phyloP scores from a whole-genome alignment of 768 basidiomycete species.

The Chiua virens region DNA sequence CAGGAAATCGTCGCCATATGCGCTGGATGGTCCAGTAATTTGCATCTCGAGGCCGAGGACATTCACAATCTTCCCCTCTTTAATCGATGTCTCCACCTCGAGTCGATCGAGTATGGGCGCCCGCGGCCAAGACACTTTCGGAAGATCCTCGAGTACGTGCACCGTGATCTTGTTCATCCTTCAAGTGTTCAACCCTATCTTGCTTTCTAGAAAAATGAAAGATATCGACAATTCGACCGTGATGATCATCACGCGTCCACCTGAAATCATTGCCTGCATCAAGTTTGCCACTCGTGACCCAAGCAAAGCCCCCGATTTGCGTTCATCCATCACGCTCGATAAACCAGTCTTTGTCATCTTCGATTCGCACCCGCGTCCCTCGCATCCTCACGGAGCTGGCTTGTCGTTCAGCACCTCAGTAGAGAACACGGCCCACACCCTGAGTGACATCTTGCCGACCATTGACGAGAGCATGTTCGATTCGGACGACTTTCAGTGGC shows the following conservation, averaged over 20 bases:
- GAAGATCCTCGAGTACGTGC: conserved; percentile 25
- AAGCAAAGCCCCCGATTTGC: not conserved
- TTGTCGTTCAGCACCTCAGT: conserved; percentile 52
- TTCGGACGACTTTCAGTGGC: conserved; percentile 54
- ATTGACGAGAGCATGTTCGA: conserved; percentile 46
- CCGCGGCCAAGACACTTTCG: conserved; percentile 41
- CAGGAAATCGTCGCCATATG: conserved; percentile 63
- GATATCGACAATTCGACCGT: conserved; percentile 24
- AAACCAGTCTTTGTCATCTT: conserved; percentile 53
- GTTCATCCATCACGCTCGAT: conserved; percentile 7
- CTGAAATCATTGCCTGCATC: conserved; percentile 63
- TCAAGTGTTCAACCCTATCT: not conserved
- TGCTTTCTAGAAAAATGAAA: conserved; percentile 23
- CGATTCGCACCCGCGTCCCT: conserved; percentile 65
- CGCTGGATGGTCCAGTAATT: conserved; percentile 49
- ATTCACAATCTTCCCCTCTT: conserved; percentile 52
- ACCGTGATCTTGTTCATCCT: not conserved
- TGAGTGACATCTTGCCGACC: conserved; percentile 45
- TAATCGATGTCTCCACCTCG: conserved; percentile 36
- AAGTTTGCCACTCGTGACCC: conserved; percentile 21
- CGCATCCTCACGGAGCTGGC: conserved; percentile 59
- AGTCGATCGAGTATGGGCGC: conserved; percentile 36
- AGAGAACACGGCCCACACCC: conserved; percentile 41
- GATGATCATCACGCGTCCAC: conserved; percentile 66
- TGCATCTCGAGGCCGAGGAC: conserved; percentile 59